Conservation (phyloP, 345 rosid genomes). For the Microcos paniculata region DNA sequence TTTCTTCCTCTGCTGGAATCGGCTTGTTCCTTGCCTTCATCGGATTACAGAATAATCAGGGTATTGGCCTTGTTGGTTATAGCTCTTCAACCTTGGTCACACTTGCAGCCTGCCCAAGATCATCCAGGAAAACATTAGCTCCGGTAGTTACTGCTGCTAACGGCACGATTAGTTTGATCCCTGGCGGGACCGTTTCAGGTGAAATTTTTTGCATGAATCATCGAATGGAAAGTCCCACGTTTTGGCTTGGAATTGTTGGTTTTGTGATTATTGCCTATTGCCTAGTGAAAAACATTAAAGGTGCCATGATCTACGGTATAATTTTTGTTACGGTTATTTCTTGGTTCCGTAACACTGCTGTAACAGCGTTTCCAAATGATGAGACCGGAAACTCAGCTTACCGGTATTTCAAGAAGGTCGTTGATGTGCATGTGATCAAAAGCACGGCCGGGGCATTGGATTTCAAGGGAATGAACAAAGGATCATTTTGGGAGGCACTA, state of each 20-base stretch:
- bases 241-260: constrained; percentile 81
- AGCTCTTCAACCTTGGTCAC: constrained; percentile 74
- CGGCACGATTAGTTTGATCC: constrained; percentile 53
- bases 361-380: constrained; percentile 70
- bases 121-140: constrained; percentile 55
- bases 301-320: constrained; percentile 87
- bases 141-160: constrained; percentile 60
- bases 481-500: constrained; percentile 76
- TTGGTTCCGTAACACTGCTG: constrained; percentile 80
- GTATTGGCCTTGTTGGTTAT: constrained; percentile 79
- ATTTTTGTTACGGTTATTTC: constrained; percentile 75
- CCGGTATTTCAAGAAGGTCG: constrained; percentile 72
- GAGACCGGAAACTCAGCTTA: constrained; percentile 52
- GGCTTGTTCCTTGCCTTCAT: constrained; percentile 88
- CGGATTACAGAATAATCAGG: constrained; percentile 75
- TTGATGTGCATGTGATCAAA: constrained; percentile 61
- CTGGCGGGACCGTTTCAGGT: constrained; percentile 66
- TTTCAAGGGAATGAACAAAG: constrained; percentile 52
- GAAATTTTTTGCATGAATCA: constrained; percentile 50
- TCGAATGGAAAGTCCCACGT: constrained; percentile 77
- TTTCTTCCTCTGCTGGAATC: constrained; percentile 81
- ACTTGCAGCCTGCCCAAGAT: constrained; percentile 73
- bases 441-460: constrained; percentile 77
- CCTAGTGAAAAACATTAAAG: constrained; percentile 63
- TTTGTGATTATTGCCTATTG: constrained; percentile 82